Base-by-base conservation (phyloP, 2,329 filamentous ascomycete species). In the Verticillium zaregamsianum region DNA sequence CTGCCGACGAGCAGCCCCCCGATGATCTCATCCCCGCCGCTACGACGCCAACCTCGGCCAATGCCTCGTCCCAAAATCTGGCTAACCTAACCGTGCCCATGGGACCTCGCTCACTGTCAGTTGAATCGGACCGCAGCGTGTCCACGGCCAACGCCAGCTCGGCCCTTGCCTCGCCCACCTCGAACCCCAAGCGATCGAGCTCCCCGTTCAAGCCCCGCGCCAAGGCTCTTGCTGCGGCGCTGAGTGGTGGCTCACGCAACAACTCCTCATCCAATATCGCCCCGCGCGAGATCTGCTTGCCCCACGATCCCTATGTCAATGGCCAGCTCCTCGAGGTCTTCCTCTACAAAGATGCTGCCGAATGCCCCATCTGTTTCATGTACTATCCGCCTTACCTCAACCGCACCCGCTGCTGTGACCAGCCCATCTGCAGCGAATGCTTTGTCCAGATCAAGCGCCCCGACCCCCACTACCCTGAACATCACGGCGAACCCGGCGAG, bases 361-460 rank as follows among this genome's bases (percentile, higher is more conserved):
- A 99, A 73, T 99, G 95, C 70, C 94, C 95, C 5, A 97, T 99
- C 65, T 99, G 95, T 79, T 97, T 98, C 73, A 81, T 98, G 59
- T 96, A 93, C 68, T 99, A 98, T 68, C 95, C 95, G 0, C 93
- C 93, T 3, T 96, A 96, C 71, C 82, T 99, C 33, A 99, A 99
- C 77, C 90, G 89, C 66, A 99, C 95, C 0, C 84, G 95, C 67
- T 99, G 95, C 73, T 99, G 95, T 74, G 93, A 97, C 69, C 95
- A 99, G 73, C 84, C 91, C 6, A 98, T 99, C 65, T 99, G 95
- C 77, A 98, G 93, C 52, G 95, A 99, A 77, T 99, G 95, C 74
- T 99, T 99, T 70, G 95, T 99, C 4, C 95, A 99, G 74, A 99
- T 99, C 73, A 98, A 97, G 74, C 87, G 95, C 52, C 89, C 93